Base-by-base conservation (phyloP, 805 yeast species). In the Tanozyma kutaoensis region DNA sequence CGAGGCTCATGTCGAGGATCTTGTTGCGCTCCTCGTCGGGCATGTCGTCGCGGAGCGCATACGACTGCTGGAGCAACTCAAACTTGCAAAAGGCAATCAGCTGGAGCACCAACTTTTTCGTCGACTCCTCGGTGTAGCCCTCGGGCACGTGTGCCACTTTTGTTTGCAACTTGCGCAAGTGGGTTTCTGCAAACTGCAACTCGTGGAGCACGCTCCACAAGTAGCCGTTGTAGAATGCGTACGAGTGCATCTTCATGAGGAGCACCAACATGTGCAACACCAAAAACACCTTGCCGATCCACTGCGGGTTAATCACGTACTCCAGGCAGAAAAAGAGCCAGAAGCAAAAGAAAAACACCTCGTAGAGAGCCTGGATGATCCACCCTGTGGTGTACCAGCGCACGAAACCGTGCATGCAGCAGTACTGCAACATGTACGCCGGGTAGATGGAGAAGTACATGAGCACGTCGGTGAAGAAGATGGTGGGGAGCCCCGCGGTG, bases 231-330 rank as follows among this genome's bases (percentile, higher is more conserved):
- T 75, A 91, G 43, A 80, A 85, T 2, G 82, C 82, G 47, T 76
- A 91, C 2, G 97, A 85, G 49, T 91, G 97, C 72, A 78, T 77
- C 48, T 91, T 91, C 99, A 91, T 91, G 39, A 93, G 47, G 37
- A 85, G 58, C 2, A 91, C 97, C 26, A 84, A 58, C 8, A 85
- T 71, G 46, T 91, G 98, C 27, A 91, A 57, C 33, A 82, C 68
- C 35, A 91, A 53, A 42, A 82, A 91, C 23, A 86, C 86, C 43
- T 75, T 74, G 2, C 84, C 94, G 26, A 86, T 79, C 98, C 98
- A 91, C 9, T 93, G 84, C 41, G 67, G 79, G 22, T 63, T 55
- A 46, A 57, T 49, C 25, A 46, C 45, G 5, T 31, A 25, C 16
- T 45, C 44, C 24, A 75, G 70, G 4, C 91, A 71, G 42, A 71